These are phyloP conservation scores for Ophiostoma tasmaniense DNA, from an alignment of 2,329 filamentous ascomycete genomes.

Conservation along the genomic window DNA sequence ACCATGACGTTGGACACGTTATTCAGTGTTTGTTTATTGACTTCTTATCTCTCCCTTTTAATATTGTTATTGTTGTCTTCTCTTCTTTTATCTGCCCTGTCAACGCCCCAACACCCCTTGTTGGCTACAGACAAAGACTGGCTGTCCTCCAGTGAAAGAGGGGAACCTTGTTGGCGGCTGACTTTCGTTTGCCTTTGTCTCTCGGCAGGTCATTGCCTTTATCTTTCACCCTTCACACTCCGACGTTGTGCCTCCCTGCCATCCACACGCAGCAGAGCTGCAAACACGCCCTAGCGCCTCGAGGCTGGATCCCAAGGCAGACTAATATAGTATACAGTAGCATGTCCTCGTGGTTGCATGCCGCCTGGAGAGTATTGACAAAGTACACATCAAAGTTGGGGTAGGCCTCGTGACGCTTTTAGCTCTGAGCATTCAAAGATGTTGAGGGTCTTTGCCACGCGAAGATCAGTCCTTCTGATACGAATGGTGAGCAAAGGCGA, in stretches of 20 bases:
- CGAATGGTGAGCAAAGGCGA: background rate
- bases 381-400: background rate
- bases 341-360: background rate
- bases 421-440: too few relatives aligned
- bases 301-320: background rate
- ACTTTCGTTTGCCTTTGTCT: background rate
- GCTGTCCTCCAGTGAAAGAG: background rate
- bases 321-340: background rate
- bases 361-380: background rate
- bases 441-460: background rate
- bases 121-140: background rate
- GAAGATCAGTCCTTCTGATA: background rate
- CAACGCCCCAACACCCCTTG: background rate
- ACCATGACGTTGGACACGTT: background rate
- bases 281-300: background rate
- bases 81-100: background rate
- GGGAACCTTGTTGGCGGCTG: conserved; percentile 1
- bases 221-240: background rate
- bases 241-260: background rate
- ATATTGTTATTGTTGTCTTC: background rate
- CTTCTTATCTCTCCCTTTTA: background rate
- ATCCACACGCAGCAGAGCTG: background rate
- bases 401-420: background rate
- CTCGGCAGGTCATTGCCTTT: background rate
- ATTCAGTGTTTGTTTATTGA: background rate